Base-by-base conservation (phyloP, 768 basidiomycete species). In the Mycena filopes region DNA sequence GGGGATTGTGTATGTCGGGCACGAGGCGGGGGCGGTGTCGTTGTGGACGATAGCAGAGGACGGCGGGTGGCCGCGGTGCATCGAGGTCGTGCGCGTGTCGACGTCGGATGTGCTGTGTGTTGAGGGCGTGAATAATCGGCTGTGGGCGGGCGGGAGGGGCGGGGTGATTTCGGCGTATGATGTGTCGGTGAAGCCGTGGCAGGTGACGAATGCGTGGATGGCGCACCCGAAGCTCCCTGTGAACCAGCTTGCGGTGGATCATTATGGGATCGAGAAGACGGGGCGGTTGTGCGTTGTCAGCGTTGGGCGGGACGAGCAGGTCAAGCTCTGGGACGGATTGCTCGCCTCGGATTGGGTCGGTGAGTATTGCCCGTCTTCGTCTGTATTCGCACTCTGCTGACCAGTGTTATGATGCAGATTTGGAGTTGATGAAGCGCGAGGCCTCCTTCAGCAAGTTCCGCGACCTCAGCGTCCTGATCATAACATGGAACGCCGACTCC, bases 401-500 rank as follows among this genome's bases (percentile, higher is more conserved):
- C 15, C 58, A 66, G 18, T 33, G 60, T 36, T 36, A 47, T 57
- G 21, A 21, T 31, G 20, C 67, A 96, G 96, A 95, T 57, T 82
- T 87, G 41, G 91, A 93, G 66, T 79, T 99, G 2, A 74, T 87
- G 69, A 90, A 90, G 73, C 86, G 87, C 20, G 95, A 97, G 76
- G 80, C 80, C 0, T 81, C 88, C 18, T 98, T 91, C 77, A 93
- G 92, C 78, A 84, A 84, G 4, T 96, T 92, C 83, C 86, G 95
- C 21, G 81, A 90, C 21, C 79, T 98, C 63, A 90, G 85, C 2
- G 80, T 94, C 0, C 88, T 99, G 38, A 84, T 95, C 33, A 85
- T 95, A 49, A 90, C 95, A 0, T 99, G 95, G 95, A 99, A 99
- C 74, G 87, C 94, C 55, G 96, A 96, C 74, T 90, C 95, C 1